Conservation (phyloP, 1,284 basidiomycete species). For the Puccinia brachypodii region DNA sequence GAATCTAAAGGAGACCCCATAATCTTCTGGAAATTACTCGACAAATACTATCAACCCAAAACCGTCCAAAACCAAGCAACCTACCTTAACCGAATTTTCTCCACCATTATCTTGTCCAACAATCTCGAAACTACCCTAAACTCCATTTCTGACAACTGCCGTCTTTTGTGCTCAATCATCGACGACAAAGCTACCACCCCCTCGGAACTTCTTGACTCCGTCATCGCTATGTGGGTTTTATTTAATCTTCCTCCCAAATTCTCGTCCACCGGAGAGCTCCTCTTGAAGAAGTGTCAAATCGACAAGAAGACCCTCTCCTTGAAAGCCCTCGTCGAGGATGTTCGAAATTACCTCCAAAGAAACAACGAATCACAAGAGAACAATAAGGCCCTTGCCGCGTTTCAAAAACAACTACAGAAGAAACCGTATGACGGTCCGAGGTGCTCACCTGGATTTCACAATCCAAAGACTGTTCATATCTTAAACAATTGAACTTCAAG, state of each 20-base stretch:
- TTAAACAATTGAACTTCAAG: not conserved
- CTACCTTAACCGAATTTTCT: not conserved
- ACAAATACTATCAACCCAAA: conserved; percentile 14
- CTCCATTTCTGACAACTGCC: not conserved
- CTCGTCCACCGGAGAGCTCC: not conserved
- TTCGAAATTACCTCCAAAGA: not conserved
- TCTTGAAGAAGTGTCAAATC: conserved; percentile 8
- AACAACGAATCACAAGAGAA: not conserved
- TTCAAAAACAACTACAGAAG: too few relatives aligned
- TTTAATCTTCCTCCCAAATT: not conserved
- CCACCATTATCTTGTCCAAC: not conserved
- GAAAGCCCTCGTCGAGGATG: not conserved
- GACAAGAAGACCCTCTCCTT: not conserved
- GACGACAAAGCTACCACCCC: not conserved
- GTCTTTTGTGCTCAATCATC: not conserved
- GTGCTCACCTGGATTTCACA: too few relatives aligned
- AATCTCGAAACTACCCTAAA: not conserved
- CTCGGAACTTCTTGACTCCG: not conserved
- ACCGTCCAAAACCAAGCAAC: conserved; percentile 10
- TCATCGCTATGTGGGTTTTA: not conserved
- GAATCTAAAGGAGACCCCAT: not conserved
- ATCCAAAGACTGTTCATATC: not conserved
- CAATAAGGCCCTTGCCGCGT: too few relatives aligned
- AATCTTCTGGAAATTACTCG: not conserved
- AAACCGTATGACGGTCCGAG: too few relatives aligned